A percentile compares a stretch with the other conserved stretches of the same genome.
Evolutionary conservation across 2,329 filamentous ascomycete species (phyloP).

Genomic region (Fusarium sp.): DNA sequence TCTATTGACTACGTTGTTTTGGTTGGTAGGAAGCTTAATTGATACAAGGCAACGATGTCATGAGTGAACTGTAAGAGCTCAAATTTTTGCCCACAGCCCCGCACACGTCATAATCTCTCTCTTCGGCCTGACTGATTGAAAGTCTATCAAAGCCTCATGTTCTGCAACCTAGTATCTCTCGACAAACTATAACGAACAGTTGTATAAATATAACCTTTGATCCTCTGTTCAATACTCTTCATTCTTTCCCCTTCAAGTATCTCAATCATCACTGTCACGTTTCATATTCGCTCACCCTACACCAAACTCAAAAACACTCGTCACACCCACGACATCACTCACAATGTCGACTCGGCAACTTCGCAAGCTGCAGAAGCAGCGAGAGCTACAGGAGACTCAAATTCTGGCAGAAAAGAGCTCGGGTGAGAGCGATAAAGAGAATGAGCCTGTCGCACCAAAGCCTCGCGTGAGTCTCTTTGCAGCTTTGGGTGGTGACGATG

Average conservation of each 20-base stretch:
- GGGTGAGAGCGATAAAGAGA: constrained; percentile 46
- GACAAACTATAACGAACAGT: not conserved
- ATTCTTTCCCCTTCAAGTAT: not conserved
- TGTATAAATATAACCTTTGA: not conserved
- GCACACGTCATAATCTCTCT: constrained; percentile 1
- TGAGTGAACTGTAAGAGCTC: not conserved
- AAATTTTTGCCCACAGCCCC: not conserved
- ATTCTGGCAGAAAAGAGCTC: constrained; percentile 21
- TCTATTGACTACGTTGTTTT: not conserved
- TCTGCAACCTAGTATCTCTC: not conserved
- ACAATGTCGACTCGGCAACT: constrained; percentile 63
- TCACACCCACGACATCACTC: not conserved
- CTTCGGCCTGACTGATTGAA: not conserved
- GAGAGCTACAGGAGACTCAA: constrained; percentile 52
- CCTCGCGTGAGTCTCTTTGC: constrained; percentile 61
- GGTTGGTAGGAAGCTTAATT: not conserved
- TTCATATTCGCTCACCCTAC: constrained; percentile 20
- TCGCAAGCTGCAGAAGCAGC: constrained; percentile 62
- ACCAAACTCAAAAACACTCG: constrained; percentile 1
- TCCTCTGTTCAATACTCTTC: not conserved
- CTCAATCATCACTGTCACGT: not conserved
- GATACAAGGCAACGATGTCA: not conserved
- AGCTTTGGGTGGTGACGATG: constrained; percentile 58
- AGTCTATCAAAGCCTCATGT: not conserved
- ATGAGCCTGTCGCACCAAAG: constrained; percentile 46